Conservation (phyloP, 2,329 filamentous ascomycete genomes). For the Penicillium sp. region DNA sequence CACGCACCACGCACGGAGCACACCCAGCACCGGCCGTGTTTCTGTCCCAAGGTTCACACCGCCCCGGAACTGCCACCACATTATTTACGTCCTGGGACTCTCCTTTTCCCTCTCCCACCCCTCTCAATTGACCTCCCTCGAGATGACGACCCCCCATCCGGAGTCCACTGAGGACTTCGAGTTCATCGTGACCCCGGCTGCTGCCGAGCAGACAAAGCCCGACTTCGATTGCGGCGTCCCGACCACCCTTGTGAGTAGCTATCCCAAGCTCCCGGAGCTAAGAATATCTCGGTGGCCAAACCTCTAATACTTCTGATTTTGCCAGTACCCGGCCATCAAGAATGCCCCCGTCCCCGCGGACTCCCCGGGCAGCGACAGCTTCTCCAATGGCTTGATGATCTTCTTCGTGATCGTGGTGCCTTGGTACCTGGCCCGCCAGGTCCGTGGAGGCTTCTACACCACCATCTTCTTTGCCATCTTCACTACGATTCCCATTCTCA, state of each 20-base stretch:
- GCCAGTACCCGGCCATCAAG: conserved; percentile 80
- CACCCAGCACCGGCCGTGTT: conserved; percentile 3
- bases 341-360: conserved; percentile 94
- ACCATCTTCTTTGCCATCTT: conserved; percentile 81
- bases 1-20: conserved; percentile 6
- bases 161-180: conserved; percentile 51
- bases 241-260: conserved; percentile 56
- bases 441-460: conserved; percentile 83
- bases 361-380: conserved; percentile 75
- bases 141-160: conserved; percentile 43
- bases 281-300: not conserved
- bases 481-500: conserved; percentile 74
- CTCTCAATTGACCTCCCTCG: conserved; percentile 27
- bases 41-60: conserved; percentile 14
- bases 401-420: conserved; percentile 69
- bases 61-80: conserved; percentile 22
- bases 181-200: conserved; percentile 60
- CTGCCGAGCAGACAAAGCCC: conserved; percentile 51
- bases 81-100: conserved; percentile 20
- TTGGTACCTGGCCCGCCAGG: conserved; percentile 75
- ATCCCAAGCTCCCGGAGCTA: conserved; percentile 11
- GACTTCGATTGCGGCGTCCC: conserved; percentile 59
- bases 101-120: conserved; percentile 20
- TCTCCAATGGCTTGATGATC: conserved; percentile 79
- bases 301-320: conserved; percentile 5